Base-by-base conservation (phyloP, 2,329 filamentous ascomycete species). In the Tolypocladium endophyticum region DNA sequence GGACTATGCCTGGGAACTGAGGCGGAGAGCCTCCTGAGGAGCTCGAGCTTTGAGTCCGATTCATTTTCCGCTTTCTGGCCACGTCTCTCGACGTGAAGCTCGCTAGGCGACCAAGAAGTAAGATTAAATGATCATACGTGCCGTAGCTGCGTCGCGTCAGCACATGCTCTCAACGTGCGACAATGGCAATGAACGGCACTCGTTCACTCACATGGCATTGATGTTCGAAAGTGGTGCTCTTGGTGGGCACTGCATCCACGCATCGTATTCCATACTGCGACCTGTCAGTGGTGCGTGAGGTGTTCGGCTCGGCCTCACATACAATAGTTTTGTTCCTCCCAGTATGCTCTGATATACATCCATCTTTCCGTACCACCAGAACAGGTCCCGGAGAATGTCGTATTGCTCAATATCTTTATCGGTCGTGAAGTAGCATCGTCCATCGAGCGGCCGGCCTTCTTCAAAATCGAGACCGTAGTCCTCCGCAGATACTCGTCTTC, bases 361-460 rank as follows among this genome's bases (percentile, higher is more conserved):
- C 78, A 97, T 94, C 73, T 96, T 96, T 67, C 84, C 87, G 71
- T 92, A 97, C 89, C 92, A 97, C 92, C 93, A 99, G 70, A 89
- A 95, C 6, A 97, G 75, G 73, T 97, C 94, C 64, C 89, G 85
- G 45, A 94, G 79, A 20, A 89, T 87, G 67, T 94, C 89, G 68
- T 89, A 96, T 47, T 83, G 86, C 62, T 90, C 87, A 55, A 96
- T 81, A 62, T 97, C 92, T 62, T 76, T 79, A 41, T 81, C 76
- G 1, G 81, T 82, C 8, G 68, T 62, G 5, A 62, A 62, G 12
- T 59, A 43, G 8, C 58, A 60, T 3, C 64, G 60, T n/a, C 66
- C 62, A 25, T 70, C 66, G 7, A 71, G 62, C 2, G 61, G 59
- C 45, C 71, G 70, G 5, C 65, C 66, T 7, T 70, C 66, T 33